Conservation (phyloP, 2,329 filamentous ascomycete species). For the Myriosclerotinia duriaeana region DNA sequence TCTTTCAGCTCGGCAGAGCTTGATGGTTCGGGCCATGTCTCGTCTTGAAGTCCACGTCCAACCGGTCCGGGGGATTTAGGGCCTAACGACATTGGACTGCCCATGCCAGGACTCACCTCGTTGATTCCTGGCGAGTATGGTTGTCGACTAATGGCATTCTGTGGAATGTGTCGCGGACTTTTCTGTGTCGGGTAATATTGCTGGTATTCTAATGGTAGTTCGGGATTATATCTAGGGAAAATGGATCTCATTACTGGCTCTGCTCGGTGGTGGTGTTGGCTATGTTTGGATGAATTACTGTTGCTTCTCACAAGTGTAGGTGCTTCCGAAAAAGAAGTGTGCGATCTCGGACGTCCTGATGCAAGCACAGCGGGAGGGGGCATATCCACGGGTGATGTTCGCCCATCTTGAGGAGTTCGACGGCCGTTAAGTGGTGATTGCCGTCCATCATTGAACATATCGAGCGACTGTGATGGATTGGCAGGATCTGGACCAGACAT, state of each 20-base stretch:
- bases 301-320: constrained; percentile 51
- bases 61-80: constrained; percentile 34
- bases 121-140: constrained; percentile 51
- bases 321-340: constrained; percentile 53
- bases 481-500: constrained; percentile 32
- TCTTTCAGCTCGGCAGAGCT: constrained; percentile 59
- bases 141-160: constrained; percentile 63
- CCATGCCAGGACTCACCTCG: constrained; percentile 36
- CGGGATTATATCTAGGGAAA: constrained; percentile 72
- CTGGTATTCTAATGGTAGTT: constrained; percentile 64
- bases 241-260: constrained; percentile 63
- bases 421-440: constrained; percentile 31
- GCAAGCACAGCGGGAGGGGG: constrained; percentile 35
- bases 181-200: constrained; percentile 67
- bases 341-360: constrained; percentile 44
- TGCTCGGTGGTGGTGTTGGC: constrained; percentile 53
- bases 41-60: constrained; percentile 37
- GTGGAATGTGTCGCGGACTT: constrained; percentile 62
- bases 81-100: constrained; percentile 35
- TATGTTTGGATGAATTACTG: constrained; percentile 54
- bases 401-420: constrained; percentile 28
- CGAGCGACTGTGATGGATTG: constrained; percentile 30
- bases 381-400: constrained; percentile 31
- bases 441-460: constrained; percentile 27
- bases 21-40: constrained; percentile 37